Percentiles rank a stretch among this genome's conserved stretches.
Conservation (phyloP, 2,329 filamentous ascomycete species). For the Penicillium griseofulvum region DNA sequence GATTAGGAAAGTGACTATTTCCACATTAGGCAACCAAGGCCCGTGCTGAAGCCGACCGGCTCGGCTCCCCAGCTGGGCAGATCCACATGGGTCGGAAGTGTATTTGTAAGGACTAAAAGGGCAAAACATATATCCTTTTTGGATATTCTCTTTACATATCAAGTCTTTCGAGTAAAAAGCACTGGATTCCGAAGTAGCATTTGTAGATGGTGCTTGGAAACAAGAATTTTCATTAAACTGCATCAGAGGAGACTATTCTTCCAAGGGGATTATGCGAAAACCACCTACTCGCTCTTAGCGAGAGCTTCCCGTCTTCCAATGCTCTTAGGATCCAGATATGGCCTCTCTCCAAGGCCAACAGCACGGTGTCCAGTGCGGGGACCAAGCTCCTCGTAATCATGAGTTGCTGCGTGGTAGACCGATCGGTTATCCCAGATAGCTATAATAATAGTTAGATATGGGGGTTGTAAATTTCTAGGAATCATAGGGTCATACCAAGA, state of each 20-base stretch:
- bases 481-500: slow-evolving; percentile 24
- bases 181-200: no score
- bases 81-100: background rate
- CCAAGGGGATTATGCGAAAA: background rate
- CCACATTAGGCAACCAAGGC: background rate
- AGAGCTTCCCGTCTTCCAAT: slow-evolving; percentile 30
- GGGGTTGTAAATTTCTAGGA: background rate
- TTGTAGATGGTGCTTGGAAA: background rate
- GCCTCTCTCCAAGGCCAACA: slow-evolving; percentile 56
- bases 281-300: background rate
- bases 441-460: background rate
- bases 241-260: background rate
- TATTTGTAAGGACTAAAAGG: no score
- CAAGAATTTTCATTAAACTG: background rate
- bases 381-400: slow-evolving; percentile 50
- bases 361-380: slow-evolving; percentile 51
- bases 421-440: slow-evolving; percentile 55
- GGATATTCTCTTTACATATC: no score
- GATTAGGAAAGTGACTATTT: background rate
- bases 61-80: background rate
- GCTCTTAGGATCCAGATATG: slow-evolving; percentile 51
- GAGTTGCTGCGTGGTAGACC: slow-evolving; percentile 55
- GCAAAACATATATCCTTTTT: no score
- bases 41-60: background rate
- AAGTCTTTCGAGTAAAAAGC: no score